Conservation (phyloP, 2,329 filamentous ascomycete genomes). For the Elsinoe australis region DNA sequence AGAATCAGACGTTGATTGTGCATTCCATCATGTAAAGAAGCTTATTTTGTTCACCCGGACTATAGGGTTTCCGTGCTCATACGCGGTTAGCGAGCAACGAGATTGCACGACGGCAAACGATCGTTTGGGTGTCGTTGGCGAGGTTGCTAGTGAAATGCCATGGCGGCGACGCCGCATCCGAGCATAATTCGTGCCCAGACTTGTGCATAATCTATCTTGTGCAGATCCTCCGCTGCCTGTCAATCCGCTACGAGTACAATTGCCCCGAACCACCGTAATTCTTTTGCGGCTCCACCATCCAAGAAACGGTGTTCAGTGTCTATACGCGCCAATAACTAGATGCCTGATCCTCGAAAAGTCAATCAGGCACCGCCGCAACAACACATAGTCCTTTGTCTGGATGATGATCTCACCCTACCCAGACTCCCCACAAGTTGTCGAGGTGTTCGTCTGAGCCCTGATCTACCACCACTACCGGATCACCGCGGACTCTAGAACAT, state of each 20-base stretch:
- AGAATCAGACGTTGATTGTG: not conserved
- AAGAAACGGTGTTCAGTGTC: too few species aligned
- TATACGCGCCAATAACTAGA: too few species aligned
- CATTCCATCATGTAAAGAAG: slow-evolving; percentile 9
- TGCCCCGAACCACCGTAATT: slow-evolving; percentile 5
- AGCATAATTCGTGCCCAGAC: not conserved
- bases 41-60: slow-evolving; percentile 9
- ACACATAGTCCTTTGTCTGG: too few species aligned
- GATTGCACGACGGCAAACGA: slow-evolving; percentile 1
- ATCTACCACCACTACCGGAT: not conserved
- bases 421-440: too few species aligned
- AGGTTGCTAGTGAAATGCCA: too few species aligned
- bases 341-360: too few species aligned
- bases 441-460: not conserved
- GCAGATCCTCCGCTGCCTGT: not conserved
- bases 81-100: slow-evolving; percentile 3
- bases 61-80: slow-evolving; percentile 1
- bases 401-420: not conserved
- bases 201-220: not conserved
- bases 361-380: too few species aligned
- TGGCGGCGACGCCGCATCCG: not conserved
- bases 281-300: not conserved
- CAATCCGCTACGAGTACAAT: not conserved
- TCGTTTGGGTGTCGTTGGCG: slow-evolving; percentile 12
- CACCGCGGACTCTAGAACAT: slow-evolving; percentile 1